Evolutionary conservation across 495 filamentous ascomycete genomes (phyloP).

Genomic region (Penicillium verhagenii): DNA sequence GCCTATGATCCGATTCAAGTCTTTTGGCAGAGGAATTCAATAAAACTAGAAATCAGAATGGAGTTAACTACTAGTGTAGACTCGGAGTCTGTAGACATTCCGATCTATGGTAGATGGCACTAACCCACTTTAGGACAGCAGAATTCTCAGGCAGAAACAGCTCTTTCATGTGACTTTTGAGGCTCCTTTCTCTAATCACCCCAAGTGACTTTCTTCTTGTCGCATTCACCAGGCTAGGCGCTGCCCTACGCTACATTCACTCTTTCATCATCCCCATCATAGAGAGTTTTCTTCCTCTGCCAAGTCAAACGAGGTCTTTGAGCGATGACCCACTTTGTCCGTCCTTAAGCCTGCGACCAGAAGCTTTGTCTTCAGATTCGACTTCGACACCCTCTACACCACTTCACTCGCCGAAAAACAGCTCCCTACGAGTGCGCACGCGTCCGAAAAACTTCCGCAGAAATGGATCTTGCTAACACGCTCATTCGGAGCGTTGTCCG

Average conservation of each 20-base stretch:
- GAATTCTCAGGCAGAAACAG: slow-evolving; percentile 2
- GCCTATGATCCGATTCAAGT: no score
- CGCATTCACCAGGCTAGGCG: slow-evolving; percentile 2
- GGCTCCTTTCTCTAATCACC: background rate
- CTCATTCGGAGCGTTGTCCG: slow-evolving; percentile 87
- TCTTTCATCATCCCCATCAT: background rate
- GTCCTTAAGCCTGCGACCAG: background rate
- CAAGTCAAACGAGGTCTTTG: background rate
- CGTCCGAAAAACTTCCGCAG: background rate
- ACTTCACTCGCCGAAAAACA: background rate
- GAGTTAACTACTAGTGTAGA: no score
- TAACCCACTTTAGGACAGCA: slow-evolving; percentile 3
- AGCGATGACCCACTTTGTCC: background rate
- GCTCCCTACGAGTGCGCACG: background rate
- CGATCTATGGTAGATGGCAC: background rate
- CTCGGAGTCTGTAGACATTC: no score
- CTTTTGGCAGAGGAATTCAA: background rate
- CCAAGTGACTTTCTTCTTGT: background rate
- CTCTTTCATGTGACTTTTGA: slow-evolving; percentile 1
- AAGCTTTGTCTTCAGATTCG: slow-evolving; percentile 1
- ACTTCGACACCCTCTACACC: background rate
- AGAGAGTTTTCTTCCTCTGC: background rate
- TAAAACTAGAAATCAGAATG: no score
- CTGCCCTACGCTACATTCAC: background rate
- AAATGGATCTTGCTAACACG: slow-evolving; percentile 82